Percentiles rank a stretch among this genome's conserved stretches.
Conservation (phyloP, 2,329 filamentous ascomycete genomes). For the Allantophomopsis cytisporea region DNA sequence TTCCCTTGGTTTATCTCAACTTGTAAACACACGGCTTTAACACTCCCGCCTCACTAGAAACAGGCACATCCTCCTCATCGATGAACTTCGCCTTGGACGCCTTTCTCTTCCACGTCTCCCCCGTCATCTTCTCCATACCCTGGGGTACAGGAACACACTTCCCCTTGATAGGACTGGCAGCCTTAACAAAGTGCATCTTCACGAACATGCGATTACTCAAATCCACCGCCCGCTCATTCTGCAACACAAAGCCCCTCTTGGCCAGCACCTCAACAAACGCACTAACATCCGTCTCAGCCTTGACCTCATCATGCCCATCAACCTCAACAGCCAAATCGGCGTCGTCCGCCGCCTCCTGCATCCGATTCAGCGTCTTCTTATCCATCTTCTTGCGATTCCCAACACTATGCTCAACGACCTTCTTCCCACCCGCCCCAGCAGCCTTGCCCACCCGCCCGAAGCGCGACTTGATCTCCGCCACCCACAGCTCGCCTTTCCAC, state of each 20-base stretch:
- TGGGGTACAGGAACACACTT: constrained; percentile 44
- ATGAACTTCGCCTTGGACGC: constrained; percentile 62
- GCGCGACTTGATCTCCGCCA: constrained; percentile 90
- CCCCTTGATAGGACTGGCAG: constrained; percentile 57
- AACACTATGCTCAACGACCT: constrained; percentile 52
- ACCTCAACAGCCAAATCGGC: constrained; percentile 55
- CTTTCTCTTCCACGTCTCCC: constrained; percentile 52
- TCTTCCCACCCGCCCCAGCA: constrained; percentile 14
- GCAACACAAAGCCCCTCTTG: constrained; percentile 74
- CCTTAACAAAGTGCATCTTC: constrained; percentile 88
- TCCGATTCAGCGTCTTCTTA: constrained; percentile 26
- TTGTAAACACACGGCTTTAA: constrained; percentile 97
- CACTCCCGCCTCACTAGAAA: constrained; percentile 48
- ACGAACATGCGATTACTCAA: constrained; percentile 97
- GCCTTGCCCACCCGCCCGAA: constrained; percentile 50
- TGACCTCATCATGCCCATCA: constrained; percentile 48
- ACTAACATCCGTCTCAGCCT: constrained; percentile 71
- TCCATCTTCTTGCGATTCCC: constrained; percentile 50
- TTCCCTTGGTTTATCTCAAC: constrained; percentile 33
- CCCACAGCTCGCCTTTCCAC: constrained; percentile 93
- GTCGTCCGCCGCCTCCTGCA: constrained; percentile 29
- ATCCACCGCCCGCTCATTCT: constrained; percentile 58
- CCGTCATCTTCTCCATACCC: constrained; percentile 33
- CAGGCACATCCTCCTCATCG: constrained; percentile 48
- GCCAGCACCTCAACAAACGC: constrained; percentile 76